phyloP scores from a whole-genome alignment of 345 rosid species.

The Aquilaria sinensis region DNA sequence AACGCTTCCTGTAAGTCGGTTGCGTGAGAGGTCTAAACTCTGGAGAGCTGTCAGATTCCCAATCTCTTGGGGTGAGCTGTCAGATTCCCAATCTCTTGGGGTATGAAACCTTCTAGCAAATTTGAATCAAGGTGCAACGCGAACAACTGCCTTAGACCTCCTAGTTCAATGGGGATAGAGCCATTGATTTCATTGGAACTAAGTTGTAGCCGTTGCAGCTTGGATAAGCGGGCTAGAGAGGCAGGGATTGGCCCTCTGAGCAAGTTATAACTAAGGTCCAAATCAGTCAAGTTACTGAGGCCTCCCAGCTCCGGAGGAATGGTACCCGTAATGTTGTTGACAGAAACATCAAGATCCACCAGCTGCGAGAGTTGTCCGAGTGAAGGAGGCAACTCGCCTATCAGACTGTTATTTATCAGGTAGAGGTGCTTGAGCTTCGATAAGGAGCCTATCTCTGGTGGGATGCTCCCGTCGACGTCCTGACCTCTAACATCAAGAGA shows the following conservation, averaged over 20 bases:
- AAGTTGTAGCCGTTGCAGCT: not conserved
- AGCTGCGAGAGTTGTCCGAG: not conserved
- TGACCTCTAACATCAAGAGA: not conserved
- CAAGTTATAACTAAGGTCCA: not conserved
- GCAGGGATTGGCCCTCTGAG: slow-evolving; percentile 7
- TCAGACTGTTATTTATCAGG: not conserved
- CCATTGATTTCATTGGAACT: too few relatives aligned
- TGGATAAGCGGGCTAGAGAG: not conserved
- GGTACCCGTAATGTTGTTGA: too few relatives aligned
- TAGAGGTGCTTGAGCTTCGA: not conserved
- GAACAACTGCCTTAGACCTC: not conserved
- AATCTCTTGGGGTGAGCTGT: too few relatives aligned
- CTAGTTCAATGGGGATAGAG: too few relatives aligned
- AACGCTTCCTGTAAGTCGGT: too few relatives aligned
- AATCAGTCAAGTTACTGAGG: not conserved
- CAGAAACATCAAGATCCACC: too few relatives aligned
- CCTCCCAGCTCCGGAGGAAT: not conserved
- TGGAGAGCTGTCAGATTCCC: too few relatives aligned
- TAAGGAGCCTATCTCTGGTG: not conserved
- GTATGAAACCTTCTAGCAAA: not conserved
- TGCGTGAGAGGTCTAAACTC: not conserved
- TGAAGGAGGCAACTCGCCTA: not conserved
- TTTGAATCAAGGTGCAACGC: slow-evolving; percentile 2
- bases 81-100: not conserved
- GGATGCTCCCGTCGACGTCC: too few relatives aligned